Conservation (phyloP, 768 basidiomycete species). For the Suillus decipiens region DNA sequence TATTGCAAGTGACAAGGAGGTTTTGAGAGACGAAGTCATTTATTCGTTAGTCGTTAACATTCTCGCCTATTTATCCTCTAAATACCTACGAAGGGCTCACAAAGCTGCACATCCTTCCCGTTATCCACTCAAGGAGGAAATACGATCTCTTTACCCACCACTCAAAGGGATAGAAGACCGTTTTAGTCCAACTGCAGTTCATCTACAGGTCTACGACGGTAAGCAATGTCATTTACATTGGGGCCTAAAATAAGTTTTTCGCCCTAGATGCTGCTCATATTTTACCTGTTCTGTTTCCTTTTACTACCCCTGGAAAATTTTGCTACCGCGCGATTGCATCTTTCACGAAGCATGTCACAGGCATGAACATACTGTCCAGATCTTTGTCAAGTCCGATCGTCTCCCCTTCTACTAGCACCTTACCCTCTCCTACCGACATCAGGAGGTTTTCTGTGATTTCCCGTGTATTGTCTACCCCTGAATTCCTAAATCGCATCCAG, state of each 20-base stretch:
- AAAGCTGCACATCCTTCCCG: slow-evolving; percentile 83
- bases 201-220: slow-evolving; percentile 94
- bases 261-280: slow-evolving; percentile 67
- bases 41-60: slow-evolving; percentile 55
- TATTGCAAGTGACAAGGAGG: slow-evolving; percentile 88
- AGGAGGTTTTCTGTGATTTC: slow-evolving; percentile 11
- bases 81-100: slow-evolving; percentile 63
- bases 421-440: neutral
- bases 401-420: slow-evolving; percentile 11
- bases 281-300: slow-evolving; percentile 71
- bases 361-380: slow-evolving; percentile 33
- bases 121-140: slow-evolving; percentile 52
- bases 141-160: slow-evolving; percentile 55
- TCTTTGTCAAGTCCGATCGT: slow-evolving; percentile 12
- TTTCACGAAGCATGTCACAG: slow-evolving; percentile 69
- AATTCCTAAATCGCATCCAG: slow-evolving; percentile 2
- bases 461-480: slow-evolving; percentile 12
- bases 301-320: slow-evolving; percentile 77
- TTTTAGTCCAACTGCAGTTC: slow-evolving; percentile 72
- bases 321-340: slow-evolving; percentile 77
- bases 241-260: slow-evolving; percentile 20
- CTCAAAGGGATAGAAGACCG: slow-evolving; percentile 55
- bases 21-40: slow-evolving; percentile 88
- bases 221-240: slow-evolving; percentile 18
- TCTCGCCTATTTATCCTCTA: neutral